Evolutionary conservation across 257 asterid genomes (phyloP).

Genomic region (Hygrophila difformis): DNA sequence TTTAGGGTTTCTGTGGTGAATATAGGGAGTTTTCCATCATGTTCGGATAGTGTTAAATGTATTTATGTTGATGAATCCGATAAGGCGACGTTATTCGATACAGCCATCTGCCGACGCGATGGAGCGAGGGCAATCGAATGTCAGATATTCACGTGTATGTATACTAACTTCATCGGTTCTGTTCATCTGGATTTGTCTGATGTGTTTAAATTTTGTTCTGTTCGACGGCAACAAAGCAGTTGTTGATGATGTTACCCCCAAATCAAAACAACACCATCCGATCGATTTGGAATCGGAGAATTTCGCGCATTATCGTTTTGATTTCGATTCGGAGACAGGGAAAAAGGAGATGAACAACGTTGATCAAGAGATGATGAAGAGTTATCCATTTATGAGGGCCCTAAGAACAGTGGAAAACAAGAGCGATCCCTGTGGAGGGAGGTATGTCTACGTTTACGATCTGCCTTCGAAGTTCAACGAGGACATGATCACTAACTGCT

Average conservation of each 20-base stretch:
- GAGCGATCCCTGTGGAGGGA: conserved; percentile 68
- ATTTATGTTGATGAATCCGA: conserved; percentile 23
- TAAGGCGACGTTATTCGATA: conserved; percentile 50
- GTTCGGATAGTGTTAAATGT: too few relatives aligned
- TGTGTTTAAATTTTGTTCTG: conserved; percentile 46
- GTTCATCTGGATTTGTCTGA: conserved; percentile 53
- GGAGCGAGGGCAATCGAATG: conserved; percentile 60
- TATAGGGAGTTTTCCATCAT: too few relatives aligned
- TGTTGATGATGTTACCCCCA: too few relatives aligned
- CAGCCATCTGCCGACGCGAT: conserved; percentile 24
- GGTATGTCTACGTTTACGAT: conserved; percentile 34
- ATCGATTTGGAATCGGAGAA: too few relatives aligned
- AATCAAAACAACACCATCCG: too few relatives aligned
- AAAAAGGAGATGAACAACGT: background rate
- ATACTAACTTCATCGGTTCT: conserved; percentile 42
- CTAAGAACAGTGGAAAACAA: conserved; percentile 53
- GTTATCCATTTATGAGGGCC: conserved; percentile 59
- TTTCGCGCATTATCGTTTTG: too few relatives aligned
- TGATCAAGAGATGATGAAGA: conserved; percentile 13
- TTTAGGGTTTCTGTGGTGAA: too few relatives aligned
- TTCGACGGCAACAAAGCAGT: too few relatives aligned
- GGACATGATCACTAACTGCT: conserved; percentile 45
- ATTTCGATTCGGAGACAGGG: too few relatives aligned
- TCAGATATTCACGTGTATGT: conserved; percentile 44
- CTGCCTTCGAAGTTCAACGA: conserved; percentile 44